A percentile compares a stretch with the other conserved stretches of the same genome.
Evolutionary conservation across 1,284 basidiomycete species (phyloP).

Genomic region (Cystobasidiaceae sp.): DNA sequence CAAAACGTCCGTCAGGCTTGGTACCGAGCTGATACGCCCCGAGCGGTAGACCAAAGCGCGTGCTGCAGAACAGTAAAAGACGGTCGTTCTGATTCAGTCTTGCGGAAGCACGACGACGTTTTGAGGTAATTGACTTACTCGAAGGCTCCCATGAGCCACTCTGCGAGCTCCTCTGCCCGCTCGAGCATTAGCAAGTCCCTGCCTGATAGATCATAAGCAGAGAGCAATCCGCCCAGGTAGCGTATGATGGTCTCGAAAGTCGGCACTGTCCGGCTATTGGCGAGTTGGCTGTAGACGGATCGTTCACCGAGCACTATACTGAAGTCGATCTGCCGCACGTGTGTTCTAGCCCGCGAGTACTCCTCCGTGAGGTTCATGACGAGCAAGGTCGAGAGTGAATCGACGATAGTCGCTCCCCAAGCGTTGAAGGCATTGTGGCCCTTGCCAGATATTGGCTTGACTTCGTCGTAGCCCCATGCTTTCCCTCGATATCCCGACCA

Average conservation of each 20-base stretch:
- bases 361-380: constrained; percentile 75
- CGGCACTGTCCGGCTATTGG: constrained; percentile 47
- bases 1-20: constrained; percentile 35
- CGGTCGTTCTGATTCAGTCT: background rate
- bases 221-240: constrained; percentile 74
- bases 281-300: background rate
- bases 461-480: constrained; percentile 60
- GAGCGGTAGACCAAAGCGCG: constrained; percentile 50
- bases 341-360: constrained; percentile 63
- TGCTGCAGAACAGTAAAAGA: constrained; percentile 40
- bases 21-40: constrained; percentile 48
- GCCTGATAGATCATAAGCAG: constrained; percentile 75
- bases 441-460: constrained; percentile 51
- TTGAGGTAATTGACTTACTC: background rate
- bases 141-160: constrained; percentile 59
- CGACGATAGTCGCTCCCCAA: constrained; percentile 79
- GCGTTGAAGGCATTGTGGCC: constrained; percentile 55
- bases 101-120: background rate
- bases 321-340: constrained; percentile 59
- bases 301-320: constrained; percentile 12
- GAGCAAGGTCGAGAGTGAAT: constrained; percentile 65
- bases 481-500: constrained; percentile 38
- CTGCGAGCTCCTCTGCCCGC: constrained; percentile 61
- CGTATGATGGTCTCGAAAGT: constrained; percentile 87
- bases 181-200: constrained; percentile 55